phyloP scores from a whole-genome alignment of 495 filamentous ascomycete genomes.

The Letharia lupina region DNA sequence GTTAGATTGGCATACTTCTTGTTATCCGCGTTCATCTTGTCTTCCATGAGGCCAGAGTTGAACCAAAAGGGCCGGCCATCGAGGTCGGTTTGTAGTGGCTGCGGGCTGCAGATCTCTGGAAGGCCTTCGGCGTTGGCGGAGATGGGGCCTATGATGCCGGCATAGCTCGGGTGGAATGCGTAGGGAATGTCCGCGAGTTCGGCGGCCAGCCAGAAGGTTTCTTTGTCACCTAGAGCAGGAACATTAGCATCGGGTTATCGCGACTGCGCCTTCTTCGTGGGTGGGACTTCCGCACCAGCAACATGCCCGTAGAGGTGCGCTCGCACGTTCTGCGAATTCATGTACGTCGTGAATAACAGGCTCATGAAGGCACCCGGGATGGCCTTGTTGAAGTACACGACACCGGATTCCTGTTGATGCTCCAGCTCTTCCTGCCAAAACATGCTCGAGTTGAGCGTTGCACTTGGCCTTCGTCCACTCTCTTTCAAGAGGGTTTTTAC shows the following conservation, averaged over 20 bases:
- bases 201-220: slow-evolving; percentile 12
- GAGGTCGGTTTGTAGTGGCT: slow-evolving; percentile 28
- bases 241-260: no score
- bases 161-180: slow-evolving; percentile 12
- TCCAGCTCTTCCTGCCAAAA: slow-evolving; percentile 23
- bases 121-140: slow-evolving; percentile 8
- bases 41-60: slow-evolving; percentile 20
- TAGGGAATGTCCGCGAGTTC: slow-evolving; percentile 11
- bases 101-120: slow-evolving; percentile 26
- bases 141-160: slow-evolving; percentile 21
- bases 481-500: neutral
- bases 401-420: slow-evolving; percentile 29
- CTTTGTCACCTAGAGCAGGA: slow-evolving; percentile 14
- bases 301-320: neutral
- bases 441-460: slow-evolving; percentile 19
- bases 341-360: slow-evolving; percentile 26
- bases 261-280: no score
- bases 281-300: neutral
- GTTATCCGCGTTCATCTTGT: neutral
- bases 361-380: slow-evolving; percentile 23
- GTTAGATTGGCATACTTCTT: neutral
- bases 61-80: slow-evolving; percentile 29
- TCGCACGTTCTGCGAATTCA: slow-evolving; percentile 19
- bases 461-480: slow-evolving; percentile 20
- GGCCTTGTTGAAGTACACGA: slow-evolving; percentile 29